Percentiles rank a stretch among this genome's conserved stretches.
Evolutionary conservation across 2,329 filamentous ascomycete genomes (phyloP).

Genomic region (Tolypocladium tundrense): DNA sequence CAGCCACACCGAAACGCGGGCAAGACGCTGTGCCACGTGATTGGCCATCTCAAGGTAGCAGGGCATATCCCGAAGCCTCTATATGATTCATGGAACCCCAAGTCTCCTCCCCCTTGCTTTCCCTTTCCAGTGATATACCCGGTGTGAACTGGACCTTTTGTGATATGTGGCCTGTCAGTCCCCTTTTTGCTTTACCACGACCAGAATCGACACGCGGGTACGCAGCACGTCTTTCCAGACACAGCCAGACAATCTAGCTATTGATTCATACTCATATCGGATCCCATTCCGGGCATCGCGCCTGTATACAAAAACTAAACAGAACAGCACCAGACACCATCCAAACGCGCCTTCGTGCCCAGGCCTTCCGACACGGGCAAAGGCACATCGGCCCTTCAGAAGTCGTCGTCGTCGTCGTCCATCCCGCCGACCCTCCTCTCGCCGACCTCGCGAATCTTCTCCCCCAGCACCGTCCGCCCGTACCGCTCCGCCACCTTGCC

Average conservation of each 20-base stretch:
- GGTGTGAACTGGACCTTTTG: not conserved
- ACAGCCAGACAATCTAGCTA: not conserved
- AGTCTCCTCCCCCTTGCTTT: not conserved
- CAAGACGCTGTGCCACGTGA: not conserved
- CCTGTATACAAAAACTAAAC: not conserved
- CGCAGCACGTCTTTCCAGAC: too few species aligned
- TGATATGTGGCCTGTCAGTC: not conserved
- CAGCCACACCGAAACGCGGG: not conserved
- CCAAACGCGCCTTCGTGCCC: not conserved
- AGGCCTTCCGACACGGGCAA: constrained; percentile 1
- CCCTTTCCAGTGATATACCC: not conserved
- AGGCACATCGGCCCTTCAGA: not conserved
- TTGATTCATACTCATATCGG: not conserved
- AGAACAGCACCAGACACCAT: not conserved
- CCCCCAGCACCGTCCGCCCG: constrained; percentile 65
- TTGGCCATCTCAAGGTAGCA: not conserved
- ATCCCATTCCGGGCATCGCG: not conserved
- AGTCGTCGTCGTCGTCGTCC: constrained; percentile 44
- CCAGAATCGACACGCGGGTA: not conserved
- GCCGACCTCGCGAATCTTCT: constrained; percentile 82
- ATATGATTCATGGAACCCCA: too few species aligned
- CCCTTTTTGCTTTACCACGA: not conserved
- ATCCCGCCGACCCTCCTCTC: constrained; percentile 56
- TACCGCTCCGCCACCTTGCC: constrained; percentile 83
- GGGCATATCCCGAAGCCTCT: too few species aligned